phyloP scores from a whole-genome alignment of 2,329 filamentous ascomycete species.

The Aphanocladium album region DNA sequence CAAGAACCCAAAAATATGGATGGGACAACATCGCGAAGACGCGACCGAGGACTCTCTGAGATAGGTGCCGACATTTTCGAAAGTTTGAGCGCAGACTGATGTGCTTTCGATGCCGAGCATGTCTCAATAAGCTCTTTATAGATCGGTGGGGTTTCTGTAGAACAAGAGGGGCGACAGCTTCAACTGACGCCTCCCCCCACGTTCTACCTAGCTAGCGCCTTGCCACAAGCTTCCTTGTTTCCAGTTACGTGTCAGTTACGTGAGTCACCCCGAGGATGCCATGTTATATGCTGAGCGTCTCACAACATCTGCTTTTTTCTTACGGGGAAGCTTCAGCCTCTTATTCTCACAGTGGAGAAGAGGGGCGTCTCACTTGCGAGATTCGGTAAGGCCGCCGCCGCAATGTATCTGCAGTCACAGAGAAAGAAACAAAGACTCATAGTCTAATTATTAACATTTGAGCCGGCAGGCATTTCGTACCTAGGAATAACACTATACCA shows the following conservation, averaged over 20 bases:
- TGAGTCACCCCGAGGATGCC: constrained; percentile 7
- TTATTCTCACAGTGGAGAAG: background rate
- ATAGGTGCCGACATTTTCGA: background rate
- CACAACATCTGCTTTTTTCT: background rate
- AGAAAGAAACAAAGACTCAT: background rate
- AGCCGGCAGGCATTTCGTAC: background rate
- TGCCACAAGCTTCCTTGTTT: background rate
- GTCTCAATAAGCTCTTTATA: background rate
- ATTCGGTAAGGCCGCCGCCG: background rate
- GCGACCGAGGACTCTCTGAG: constrained; percentile 10
- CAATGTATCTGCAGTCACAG: background rate
- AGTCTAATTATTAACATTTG: background rate
- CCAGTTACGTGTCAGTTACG: too few relatives aligned
- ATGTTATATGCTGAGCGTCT: background rate
- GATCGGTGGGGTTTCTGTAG: too few relatives aligned
- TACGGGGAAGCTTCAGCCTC: background rate
- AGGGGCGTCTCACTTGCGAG: too few relatives aligned
- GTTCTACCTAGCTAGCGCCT: background rate
- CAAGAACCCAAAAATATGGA: constrained; percentile 33
- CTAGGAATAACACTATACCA: background rate
- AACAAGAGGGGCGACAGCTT: background rate
- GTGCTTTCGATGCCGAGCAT: too few relatives aligned
- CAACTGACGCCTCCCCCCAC: background rate
- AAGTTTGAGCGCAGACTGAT: too few relatives aligned
- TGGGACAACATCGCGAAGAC: constrained; percentile 35